Percentiles rank a stretch among this genome's conserved stretches.
phyloP scores from a whole-genome alignment of 495 filamentous ascomycete genomes.

The Xylaria venustula region DNA sequence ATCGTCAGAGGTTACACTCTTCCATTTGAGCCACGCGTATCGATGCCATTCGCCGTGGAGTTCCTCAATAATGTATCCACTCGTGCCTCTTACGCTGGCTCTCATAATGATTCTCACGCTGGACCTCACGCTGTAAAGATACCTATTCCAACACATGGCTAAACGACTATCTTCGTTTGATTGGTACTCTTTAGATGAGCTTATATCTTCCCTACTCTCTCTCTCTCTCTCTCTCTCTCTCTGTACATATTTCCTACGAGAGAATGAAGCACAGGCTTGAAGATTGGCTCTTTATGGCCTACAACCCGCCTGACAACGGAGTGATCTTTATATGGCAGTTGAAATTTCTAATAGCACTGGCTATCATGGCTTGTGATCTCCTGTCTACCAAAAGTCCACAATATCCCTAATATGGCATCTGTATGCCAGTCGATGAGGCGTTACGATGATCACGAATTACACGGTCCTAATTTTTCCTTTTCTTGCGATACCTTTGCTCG shows the following conservation, averaged over 20 bases:
- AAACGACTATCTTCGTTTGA: background rate
- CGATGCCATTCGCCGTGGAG: conserved; percentile 1
- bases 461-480: conserved; percentile 11
- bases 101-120: conserved; percentile 10
- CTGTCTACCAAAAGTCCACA: background rate
- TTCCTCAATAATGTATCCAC: conserved; percentile 1
- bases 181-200: too few species aligned
- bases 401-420: conserved; percentile 12
- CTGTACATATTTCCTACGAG: too few species aligned
- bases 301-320: too few species aligned
- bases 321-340: background rate
- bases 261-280: too few species aligned
- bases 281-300: too few species aligned
- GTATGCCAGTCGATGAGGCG: conserved; percentile 8
- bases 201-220: too few species aligned
- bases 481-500: conserved; percentile 11
- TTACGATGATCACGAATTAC: conserved; percentile 11
- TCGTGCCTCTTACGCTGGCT: background rate
- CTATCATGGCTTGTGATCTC: background rate
- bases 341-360: background rate
- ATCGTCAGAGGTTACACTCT: conserved; percentile 56
- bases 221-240: too few species aligned
- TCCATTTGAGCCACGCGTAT: conserved; percentile 23
- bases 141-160: conserved; percentile 36
- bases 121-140: conserved; percentile 24